Percentiles rank a stretch among this genome's conserved stretches.
Conservation (phyloP, 1,284 basidiomycete species). For the Peniophora sp. region DNA sequence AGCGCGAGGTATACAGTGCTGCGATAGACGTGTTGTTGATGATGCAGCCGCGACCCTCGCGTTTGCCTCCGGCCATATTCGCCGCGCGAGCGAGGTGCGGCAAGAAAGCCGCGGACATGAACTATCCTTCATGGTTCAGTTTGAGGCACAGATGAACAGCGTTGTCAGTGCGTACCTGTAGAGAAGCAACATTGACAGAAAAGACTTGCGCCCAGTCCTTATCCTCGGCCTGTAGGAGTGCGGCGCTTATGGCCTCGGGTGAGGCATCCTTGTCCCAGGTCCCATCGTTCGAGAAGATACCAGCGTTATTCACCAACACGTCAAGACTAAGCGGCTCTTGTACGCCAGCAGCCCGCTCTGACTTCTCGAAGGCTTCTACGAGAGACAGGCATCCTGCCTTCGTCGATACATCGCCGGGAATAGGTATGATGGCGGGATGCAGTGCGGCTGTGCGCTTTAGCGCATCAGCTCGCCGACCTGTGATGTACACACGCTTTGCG, state of each 20-base stretch:
- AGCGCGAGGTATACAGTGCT: conserved; percentile 10
- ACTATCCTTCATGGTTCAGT: conserved; percentile 4
- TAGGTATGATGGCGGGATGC: conserved; percentile 7
- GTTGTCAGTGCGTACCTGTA: conserved; percentile 9
- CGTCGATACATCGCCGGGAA: conserved; percentile 13
- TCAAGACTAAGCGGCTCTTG: conserved; percentile 8
- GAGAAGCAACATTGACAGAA: conserved; percentile 10
- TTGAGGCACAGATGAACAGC: neutral
- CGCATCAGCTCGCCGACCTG: neutral
- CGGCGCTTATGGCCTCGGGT: conserved; percentile 9
- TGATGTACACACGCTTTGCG: neutral
- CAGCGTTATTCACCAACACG: conserved; percentile 14
- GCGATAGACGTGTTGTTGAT: conserved; percentile 15
- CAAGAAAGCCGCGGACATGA: conserved; percentile 13
- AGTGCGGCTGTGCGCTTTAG: neutral
- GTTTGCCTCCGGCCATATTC: conserved; percentile 6
- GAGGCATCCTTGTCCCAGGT: conserved; percentile 7
- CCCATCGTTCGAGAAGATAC: conserved; percentile 8
- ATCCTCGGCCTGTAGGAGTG: conserved; percentile 11
- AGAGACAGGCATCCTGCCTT: conserved; percentile 10
- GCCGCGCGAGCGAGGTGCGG: conserved; percentile 12
- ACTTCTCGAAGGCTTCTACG: conserved; percentile 7
- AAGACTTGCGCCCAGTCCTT: conserved; percentile 11
- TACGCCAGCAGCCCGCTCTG: conserved; percentile 9
- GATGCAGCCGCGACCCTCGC: conserved; percentile 13